Evolutionary conservation across 176 grass and related monocot species (phyloP), one percentile per base, ranked within the genome.

Genomic region (Aegilops tauschii): DNA sequence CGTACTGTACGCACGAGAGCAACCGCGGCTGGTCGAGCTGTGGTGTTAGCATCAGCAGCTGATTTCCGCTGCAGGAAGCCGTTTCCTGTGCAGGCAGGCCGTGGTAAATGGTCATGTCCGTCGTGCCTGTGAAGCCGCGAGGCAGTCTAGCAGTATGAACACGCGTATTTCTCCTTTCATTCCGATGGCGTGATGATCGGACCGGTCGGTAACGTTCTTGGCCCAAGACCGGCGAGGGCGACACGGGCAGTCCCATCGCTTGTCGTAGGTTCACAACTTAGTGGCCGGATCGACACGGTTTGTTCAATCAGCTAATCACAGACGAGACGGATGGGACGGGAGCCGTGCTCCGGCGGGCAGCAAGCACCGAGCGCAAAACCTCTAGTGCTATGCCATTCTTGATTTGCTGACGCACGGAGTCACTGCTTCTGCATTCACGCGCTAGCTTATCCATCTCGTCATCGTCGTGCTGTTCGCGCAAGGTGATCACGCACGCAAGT

Each of bases 341-440:
- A 83, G 79, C 62, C 84, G 79, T 86, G 88, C 83, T 16, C 21
- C 50, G 10, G 0, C 27, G 83, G 78, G 72, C 72, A 75, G 61
- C 56, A 5, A 8, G 18, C 52, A 17, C 52, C 52, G 1, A 49
- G 45, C 47, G 13, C 47, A 61, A 61, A 28, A 36, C 42, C 50
- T 52, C 13, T 2, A 5, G 5, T 3, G 49, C 44, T 4, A 45
- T 45, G 11, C 44, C 49, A 52, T 52, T 52, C 5, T 6, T 6
- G 35, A 63, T 47, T 80, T 35, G 18, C 4, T 20, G 21, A 50
- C 20, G 18, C 20, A 7, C 66, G 66, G 14, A 2, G 6, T 20
- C 0, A 0, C 9, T 50, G 47, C 12, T 56, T 20, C 4, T 12
- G 62, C 27, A 29, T 5, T 27, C 12, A 65, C 10, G n/a, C 59